Percentiles rank a stretch among this genome's conserved stretches.
Conservation (phyloP, 176 grass and related monocot species). For the Aegilops longissima region DNA sequence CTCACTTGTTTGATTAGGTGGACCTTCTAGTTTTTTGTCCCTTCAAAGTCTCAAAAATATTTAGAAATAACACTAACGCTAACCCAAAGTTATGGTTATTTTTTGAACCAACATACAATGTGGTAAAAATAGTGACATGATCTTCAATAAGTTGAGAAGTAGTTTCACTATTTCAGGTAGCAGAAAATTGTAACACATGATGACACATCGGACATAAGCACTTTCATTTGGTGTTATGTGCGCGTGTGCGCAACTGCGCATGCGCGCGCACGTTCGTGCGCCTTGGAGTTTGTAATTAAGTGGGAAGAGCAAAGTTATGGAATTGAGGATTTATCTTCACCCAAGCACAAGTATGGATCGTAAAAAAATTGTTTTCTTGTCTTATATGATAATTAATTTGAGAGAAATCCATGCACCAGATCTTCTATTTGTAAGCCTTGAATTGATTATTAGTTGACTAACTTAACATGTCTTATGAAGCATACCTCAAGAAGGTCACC, state of each 20-base stretch:
- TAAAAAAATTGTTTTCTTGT: neutral
- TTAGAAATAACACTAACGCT: neutral
- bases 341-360: too few relatives aligned
- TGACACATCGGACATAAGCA: too few relatives aligned
- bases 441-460: neutral
- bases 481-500: constrained; percentile 49
- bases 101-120: neutral
- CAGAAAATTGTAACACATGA: too few relatives aligned
- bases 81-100: neutral
- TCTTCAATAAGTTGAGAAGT: neutral
- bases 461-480: neutral
- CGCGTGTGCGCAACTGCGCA: too few relatives aligned
- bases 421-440: constrained; percentile 45
- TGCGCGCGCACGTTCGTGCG: too few relatives aligned
- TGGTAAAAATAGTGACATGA: neutral
- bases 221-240: too few relatives aligned
- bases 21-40: too few relatives aligned
- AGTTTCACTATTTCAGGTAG: neutral
- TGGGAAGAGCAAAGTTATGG: too few relatives aligned
- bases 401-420: neutral
- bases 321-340: too few relatives aligned
- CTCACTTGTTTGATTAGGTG: neutral
- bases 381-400: neutral
- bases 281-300: too few relatives aligned
- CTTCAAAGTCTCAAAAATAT: neutral